Evolutionary conservation across 2,329 filamentous ascomycete genomes (phyloP).

Genomic region (Sclerotinia minor): DNA sequence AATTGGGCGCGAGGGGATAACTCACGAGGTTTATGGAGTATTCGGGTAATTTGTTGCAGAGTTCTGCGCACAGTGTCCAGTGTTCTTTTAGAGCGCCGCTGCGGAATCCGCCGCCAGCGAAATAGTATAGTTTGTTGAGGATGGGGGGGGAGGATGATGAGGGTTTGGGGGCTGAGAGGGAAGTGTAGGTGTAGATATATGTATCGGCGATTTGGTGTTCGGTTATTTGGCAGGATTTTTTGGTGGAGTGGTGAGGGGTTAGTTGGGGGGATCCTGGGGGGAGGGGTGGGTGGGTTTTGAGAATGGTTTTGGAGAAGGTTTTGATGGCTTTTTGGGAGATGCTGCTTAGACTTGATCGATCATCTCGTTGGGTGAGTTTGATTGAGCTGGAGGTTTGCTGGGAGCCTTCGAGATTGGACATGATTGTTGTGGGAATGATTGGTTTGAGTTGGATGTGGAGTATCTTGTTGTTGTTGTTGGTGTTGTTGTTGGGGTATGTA

Average conservation of each 20-base stretch:
- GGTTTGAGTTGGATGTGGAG: neutral
- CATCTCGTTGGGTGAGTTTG: constrained; percentile 15
- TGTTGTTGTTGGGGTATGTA: neutral
- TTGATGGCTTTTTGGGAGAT: constrained; percentile 1
- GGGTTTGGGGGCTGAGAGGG: neutral
- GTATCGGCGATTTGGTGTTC: constrained; percentile 8
- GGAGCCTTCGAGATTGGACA: constrained; percentile 4
- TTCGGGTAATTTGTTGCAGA: neutral
- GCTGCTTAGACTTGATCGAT: constrained; percentile 1
- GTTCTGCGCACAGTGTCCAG: neutral
- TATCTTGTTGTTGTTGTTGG: constrained; percentile 2
- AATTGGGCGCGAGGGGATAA: neutral
- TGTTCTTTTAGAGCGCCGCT: neutral
- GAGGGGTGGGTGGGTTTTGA: constrained; percentile 8
- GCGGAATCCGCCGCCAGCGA: constrained; percentile 10
- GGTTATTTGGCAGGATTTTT: constrained; percentile 7
- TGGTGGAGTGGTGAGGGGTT: constrained; percentile 1
- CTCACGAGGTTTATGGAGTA: constrained; percentile 3
- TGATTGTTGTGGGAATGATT: neutral
- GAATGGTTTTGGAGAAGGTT: constrained; percentile 1
- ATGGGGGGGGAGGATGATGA: no score
- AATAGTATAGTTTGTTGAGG: constrained; percentile 4
- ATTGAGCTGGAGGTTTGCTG: neutral
- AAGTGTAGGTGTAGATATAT: neutral
- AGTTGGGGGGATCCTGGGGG: neutral